Evolutionary conservation across 257 asterid species (phyloP).

Genomic region (Solanum ahanhuiri): DNA sequence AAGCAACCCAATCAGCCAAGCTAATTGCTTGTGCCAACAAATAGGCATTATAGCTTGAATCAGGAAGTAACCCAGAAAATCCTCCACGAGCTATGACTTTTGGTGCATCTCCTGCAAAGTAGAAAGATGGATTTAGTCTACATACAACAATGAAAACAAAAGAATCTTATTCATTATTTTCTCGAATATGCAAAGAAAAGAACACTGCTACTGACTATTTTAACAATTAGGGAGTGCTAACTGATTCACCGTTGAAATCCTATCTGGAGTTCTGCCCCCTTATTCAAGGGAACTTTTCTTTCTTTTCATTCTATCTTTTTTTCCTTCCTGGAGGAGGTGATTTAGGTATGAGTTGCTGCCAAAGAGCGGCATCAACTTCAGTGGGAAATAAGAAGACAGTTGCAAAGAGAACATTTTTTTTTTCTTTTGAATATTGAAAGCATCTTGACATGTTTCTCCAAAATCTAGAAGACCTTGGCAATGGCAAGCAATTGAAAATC

Average conservation of each 20-base stretch:
- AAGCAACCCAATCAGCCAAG: slow-evolving; percentile 17
- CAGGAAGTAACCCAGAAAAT: slow-evolving; percentile 73
- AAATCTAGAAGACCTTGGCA: neutral
- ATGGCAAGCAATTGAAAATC: neutral
- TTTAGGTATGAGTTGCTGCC: neutral
- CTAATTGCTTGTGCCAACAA: slow-evolving; percentile 16
- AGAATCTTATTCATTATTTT: neutral
- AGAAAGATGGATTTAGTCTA: neutral
- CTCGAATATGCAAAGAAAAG: neutral
- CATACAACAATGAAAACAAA: neutral
- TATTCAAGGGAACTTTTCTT: neutral
- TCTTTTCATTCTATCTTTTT: neutral
- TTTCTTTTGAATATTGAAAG: neutral
- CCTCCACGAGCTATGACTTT: slow-evolving; percentile 80
- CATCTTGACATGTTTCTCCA: neutral
- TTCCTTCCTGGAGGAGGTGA: neutral
- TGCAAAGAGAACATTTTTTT: neutral
- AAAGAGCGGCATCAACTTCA: neutral
- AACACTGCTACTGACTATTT: neutral
- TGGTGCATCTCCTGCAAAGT: slow-evolving; percentile 52
- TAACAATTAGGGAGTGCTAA: neutral
- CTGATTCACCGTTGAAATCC: neutral
- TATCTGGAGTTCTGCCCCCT: neutral
- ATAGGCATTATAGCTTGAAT: slow-evolving; percentile 53
- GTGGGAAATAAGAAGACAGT: neutral